Evolutionary conservation across 2,329 filamentous ascomycete species (phyloP).

Genomic region (Colletotrichum liaoningense): DNA sequence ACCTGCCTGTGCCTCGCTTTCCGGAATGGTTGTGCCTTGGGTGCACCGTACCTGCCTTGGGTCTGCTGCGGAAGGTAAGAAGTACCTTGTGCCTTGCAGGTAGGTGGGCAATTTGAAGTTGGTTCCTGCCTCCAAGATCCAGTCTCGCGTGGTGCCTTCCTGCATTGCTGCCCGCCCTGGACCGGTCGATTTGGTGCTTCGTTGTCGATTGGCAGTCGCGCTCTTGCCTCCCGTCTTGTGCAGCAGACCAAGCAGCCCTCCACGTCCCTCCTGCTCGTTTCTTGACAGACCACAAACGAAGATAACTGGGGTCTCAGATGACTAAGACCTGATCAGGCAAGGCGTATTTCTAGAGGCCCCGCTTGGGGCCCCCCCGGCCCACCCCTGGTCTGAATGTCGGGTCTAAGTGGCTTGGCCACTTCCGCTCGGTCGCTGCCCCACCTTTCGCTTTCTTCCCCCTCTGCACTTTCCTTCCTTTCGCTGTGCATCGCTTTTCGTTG

Average conservation of each 20-base stretch:
- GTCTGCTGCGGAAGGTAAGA: background rate
- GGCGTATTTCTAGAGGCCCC: background rate
- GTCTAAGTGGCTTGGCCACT: constrained; percentile 8
- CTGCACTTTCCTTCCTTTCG: background rate
- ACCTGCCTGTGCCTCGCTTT: background rate
- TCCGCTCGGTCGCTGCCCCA: background rate
- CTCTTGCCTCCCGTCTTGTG: background rate
- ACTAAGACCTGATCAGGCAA: background rate
- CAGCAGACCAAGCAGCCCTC: background rate
- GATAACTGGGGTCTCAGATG: background rate
- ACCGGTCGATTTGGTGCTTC: background rate
- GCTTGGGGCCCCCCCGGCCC: background rate
- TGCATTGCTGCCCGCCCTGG: background rate
- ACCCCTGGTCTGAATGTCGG: background rate
- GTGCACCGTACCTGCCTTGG: no score
- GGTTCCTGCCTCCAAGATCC: constrained; percentile 2
- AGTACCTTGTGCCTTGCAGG: constrained; percentile 16
- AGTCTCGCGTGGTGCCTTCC: background rate
- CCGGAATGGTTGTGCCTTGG: background rate
- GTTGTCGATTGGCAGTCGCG: background rate
- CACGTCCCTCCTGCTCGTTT: constrained; percentile 3
- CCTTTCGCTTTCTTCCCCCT: background rate
- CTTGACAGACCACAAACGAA: background rate
- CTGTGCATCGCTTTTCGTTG: background rate
- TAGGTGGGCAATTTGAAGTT: background rate